Percentiles rank a stretch among this genome's conserved stretches.
These are phyloP conservation scores for Corymbia maculata DNA, from an alignment of 345 rosid species.

Conservation along the genomic window DNA sequence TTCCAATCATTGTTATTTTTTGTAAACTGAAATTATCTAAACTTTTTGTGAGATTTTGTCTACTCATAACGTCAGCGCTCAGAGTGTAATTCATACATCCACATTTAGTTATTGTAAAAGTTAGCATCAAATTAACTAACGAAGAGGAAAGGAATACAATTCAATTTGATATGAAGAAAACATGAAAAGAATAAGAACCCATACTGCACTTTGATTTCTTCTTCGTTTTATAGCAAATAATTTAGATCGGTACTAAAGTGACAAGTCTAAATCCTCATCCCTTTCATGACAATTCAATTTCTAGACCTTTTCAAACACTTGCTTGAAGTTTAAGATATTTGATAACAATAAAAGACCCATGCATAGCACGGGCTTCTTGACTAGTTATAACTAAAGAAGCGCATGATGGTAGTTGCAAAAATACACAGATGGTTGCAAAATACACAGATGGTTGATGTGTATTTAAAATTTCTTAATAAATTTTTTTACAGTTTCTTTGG, in stretches of 20 bases:
- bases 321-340: not conserved
- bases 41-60: not conserved
- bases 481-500: not conserved
- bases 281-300: fast-evolving
- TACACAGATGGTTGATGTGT: not conserved
- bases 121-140: not conserved
- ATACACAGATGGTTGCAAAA: not conserved
- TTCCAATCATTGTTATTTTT: not conserved
- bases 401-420: not conserved
- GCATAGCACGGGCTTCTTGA: not conserved
- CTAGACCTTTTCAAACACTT: not conserved
- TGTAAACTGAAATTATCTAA: not conserved
- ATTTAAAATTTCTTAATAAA: no score
- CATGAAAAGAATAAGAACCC: not conserved
- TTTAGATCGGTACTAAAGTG: not conserved
- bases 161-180: not conserved
- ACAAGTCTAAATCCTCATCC: not conserved
- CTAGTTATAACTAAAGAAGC: not conserved
- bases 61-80: not conserved
- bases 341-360: not conserved
- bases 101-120: not conserved
- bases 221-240: not conserved
- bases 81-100: not conserved
- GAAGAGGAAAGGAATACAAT: not conserved
- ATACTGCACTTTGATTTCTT: not conserved